Evolutionary conservation across 129 eudicot species (phyloP).

Genomic region (Chrysanthemum seticuspe): DNA sequence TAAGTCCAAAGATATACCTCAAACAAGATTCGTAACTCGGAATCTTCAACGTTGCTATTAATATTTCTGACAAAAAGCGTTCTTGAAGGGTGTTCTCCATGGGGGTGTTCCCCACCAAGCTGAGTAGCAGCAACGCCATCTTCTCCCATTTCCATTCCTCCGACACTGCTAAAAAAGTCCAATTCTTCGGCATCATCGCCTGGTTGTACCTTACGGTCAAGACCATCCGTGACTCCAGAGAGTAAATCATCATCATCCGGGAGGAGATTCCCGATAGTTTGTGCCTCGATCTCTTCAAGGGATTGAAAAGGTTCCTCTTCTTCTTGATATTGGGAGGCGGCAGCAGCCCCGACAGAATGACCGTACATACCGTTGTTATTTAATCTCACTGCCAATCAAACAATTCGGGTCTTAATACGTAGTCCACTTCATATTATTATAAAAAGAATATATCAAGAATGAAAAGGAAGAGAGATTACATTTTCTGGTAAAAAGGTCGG

Average conservation of each 20-base stretch:
- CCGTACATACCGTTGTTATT: conserved; percentile 44
- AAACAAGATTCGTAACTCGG: conserved; percentile 69
- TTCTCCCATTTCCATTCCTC: conserved; percentile 95
- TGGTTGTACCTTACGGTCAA: conserved; percentile 41
- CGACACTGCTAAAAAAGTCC: conserved; percentile 85
- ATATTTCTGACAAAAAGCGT: conserved; percentile 94
- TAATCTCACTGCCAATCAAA: conserved; percentile 60
- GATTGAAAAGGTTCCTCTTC: conserved; percentile 80
- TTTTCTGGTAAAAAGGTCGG: conserved; percentile 66
- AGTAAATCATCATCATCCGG: conserved; percentile 96
- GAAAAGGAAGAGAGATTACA: conserved; percentile 40
- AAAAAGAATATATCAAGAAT: not conserved
- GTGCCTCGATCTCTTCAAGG: conserved; percentile 91
- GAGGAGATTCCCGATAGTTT: conserved; percentile 89
- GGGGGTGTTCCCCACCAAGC: conserved; percentile 53
- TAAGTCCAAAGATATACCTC: conserved; percentile 53
- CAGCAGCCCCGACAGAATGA: conserved; percentile 61
- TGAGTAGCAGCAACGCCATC: conserved; percentile 52
- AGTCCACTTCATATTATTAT: too few species aligned
- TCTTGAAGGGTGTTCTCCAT: conserved; percentile 78
- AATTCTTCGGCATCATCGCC: conserved; percentile 64
- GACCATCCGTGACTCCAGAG: conserved; percentile 87
- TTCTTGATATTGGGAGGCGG: conserved; percentile 54
- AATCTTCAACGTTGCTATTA: conserved; percentile 75
- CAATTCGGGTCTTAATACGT: conserved; percentile 6